Evolutionary conservation across 768 basidiomycete species (phyloP).

Genomic region (Lactarius evosmus): DNA sequence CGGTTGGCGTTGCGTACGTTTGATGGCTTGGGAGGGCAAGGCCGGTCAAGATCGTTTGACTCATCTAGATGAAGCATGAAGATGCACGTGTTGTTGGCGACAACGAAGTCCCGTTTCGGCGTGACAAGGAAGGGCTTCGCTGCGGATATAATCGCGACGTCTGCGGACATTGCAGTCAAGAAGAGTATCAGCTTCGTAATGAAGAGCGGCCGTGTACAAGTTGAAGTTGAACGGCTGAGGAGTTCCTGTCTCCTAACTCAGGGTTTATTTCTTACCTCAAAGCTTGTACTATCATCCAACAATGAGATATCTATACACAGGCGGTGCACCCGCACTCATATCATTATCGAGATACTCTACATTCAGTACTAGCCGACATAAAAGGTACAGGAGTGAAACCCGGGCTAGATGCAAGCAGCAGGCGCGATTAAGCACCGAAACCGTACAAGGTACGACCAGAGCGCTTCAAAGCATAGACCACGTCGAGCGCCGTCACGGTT

Average conservation of each 20-base stretch:
- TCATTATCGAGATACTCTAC: constrained; percentile 19
- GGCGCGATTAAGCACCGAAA: constrained; percentile 42
- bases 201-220: constrained; percentile 52
- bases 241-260: not conserved
- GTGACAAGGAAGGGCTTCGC: constrained; percentile 52
- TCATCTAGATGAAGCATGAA: constrained; percentile 31
- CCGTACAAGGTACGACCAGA: constrained; percentile 55
- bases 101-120: constrained; percentile 57
- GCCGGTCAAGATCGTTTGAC: constrained; percentile 32
- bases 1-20: constrained; percentile 55
- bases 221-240: constrained; percentile 34
- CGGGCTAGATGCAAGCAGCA: not conserved
- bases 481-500: constrained; percentile 49
- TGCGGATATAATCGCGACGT: constrained; percentile 45
- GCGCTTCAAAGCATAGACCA: constrained; percentile 48
- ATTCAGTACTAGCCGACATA: constrained; percentile 7
- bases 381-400: constrained; percentile 2
- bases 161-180: constrained; percentile 42
- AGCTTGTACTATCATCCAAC: not conserved
- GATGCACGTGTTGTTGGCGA: constrained; percentile 39
- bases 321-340: not conserved
- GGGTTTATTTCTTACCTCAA: not conserved
- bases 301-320: constrained; percentile 1
- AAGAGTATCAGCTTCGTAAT: constrained; percentile 52
- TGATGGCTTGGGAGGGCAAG: constrained; percentile 44